A percentile compares a stretch with the other conserved stretches of the same genome.
Conservation (phyloP, 305 asterid species). For the Salvia sclarea region DNA sequence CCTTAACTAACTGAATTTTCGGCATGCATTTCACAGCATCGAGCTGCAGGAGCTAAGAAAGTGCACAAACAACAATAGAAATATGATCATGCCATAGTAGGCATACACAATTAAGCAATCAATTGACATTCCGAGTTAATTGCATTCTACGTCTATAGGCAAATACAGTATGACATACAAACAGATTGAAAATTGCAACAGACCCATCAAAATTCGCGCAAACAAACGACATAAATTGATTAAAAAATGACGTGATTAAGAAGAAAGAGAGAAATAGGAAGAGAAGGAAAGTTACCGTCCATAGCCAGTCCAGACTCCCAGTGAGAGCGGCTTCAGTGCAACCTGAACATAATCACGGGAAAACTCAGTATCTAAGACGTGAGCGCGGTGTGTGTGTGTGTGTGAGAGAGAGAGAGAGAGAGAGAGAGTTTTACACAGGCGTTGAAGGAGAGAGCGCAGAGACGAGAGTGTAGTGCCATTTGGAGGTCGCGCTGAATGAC, state of each 20-base stretch:
- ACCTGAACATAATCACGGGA: conserved; percentile 34
- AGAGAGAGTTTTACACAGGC: conserved; percentile 32
- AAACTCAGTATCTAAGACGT: conserved; percentile 26
- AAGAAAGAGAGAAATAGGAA: neutral
- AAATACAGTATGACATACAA: too few relatives aligned
- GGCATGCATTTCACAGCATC: neutral
- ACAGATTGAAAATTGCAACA: neutral
- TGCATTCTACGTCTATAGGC: neutral
- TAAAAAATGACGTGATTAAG: neutral
- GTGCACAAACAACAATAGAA: conserved; percentile 1
- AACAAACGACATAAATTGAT: conserved; percentile 6
- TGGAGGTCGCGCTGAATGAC: conserved; percentile 1
- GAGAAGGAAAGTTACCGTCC: conserved; percentile 47
- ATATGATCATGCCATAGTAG: neutral
- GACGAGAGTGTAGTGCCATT: conserved; percentile 41
- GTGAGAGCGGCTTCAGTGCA: conserved; percentile 34
- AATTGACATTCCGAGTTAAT: conserved; percentile 7
- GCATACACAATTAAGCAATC: neutral
- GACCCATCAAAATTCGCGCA: neutral
- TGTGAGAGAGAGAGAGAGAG: conserved; percentile 11
- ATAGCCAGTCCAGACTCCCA: conserved; percentile 35
- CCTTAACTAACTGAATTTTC: neutral
- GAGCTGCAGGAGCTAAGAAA: neutral
- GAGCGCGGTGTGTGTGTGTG: neutral
- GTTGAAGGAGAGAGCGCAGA: conserved; percentile 34